Base-by-base conservation (phyloP, 805 yeast genomes). In the Teunomyces barrocoloradensis region DNA sequence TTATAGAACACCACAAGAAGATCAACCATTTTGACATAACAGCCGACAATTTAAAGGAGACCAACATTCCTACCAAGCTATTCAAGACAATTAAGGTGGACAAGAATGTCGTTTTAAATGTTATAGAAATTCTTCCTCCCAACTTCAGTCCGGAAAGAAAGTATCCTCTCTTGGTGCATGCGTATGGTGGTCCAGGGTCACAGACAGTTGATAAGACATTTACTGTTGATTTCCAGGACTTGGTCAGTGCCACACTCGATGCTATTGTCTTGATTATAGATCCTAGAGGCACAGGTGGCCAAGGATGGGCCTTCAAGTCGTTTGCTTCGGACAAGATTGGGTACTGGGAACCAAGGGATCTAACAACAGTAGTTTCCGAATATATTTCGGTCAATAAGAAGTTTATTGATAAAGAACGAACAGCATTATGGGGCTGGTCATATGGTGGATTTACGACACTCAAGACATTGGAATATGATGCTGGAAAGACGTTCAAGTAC, bases 341-440 rank as follows among this genome's bases (percentile, higher is more conserved):
- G 0, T 75, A 78, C 52, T 85, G 87, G 85, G 96, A 87, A 59
- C 86, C 91, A 6, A 66, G 84, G 42, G 96, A 87, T 61, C 67
- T 87, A 11, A 73, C 78, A 0, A 71, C 69, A 3, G 75, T 81
- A 0, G 74, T 81, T 0, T 64, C 77, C 35, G 71, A 69, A 30
- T 82, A 81, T 60, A 75, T 86, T 5, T 49, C 66, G 18, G 65
- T 64, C 5, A 71, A 71, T 47, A 49, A 55, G 30, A 59, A 67
- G 7, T 76, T 75, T 50, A 73, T 87, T 15, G 87, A 91, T 61
- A 65, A 71, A 20, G 69, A 76, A 3, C 78, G 80, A 50, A 82
- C 89, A 10, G 95, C 96, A 0, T 80, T 92, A 46, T 94, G 97
- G 92, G 99, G 99, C 6, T 94, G 99, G 99, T 87, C 96, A 18